Percentiles rank a stretch among this genome's conserved stretches.
phyloP scores from a whole-genome alignment of 345 rosid genomes.

The Abelmoschus esculentus region DNA sequence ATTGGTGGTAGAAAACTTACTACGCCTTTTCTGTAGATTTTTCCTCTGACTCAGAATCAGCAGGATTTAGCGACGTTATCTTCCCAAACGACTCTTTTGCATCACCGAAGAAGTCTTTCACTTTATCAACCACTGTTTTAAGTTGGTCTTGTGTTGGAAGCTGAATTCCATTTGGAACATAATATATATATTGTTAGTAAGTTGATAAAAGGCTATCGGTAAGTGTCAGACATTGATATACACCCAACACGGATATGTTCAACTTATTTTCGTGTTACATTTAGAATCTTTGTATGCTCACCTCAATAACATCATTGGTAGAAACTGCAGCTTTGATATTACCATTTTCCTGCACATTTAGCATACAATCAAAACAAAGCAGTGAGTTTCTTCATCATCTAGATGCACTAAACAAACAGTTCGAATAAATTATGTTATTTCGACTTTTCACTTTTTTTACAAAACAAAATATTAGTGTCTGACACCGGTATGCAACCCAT shows the following conservation, averaged over 20 bases:
- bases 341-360: conserved; percentile 58
- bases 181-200: background rate
- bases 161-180: conserved; percentile 30
- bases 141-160: conserved; percentile 83
- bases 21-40: conserved; percentile 36
- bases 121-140: conserved; percentile 83
- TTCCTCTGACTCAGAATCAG: conserved; percentile 35
- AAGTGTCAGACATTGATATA: background rate
- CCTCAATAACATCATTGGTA: conserved; percentile 73
- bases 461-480: background rate
- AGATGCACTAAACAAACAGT: background rate
- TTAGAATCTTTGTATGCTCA: conserved; percentile 18
- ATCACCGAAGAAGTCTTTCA: conserved; percentile 79
- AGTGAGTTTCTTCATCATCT: background rate
- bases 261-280: background rate
- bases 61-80: conserved; percentile 43
- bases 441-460: background rate
- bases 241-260: background rate
- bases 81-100: conserved; percentile 90
- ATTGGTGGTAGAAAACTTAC: conserved; percentile 15
- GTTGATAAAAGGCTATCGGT: background rate
- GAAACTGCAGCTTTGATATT: conserved; percentile 74
- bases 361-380: background rate
- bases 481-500: background rate
- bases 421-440: background rate